Base-by-base conservation (phyloP, 352 stramenopile genomes). In the Phytophthora boehmeriae region DNA sequence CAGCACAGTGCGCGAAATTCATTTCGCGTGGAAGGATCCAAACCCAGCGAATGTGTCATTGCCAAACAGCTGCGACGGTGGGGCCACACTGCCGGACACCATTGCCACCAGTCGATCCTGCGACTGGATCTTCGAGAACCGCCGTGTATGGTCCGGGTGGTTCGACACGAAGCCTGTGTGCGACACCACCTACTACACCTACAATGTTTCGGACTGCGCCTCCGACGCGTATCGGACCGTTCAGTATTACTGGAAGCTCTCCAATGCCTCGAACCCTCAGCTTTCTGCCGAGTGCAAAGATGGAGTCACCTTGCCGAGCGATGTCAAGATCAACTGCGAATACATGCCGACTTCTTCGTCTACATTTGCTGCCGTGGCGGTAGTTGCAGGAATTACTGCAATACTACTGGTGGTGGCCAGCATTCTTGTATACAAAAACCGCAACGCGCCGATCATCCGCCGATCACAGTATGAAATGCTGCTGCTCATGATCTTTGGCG, bases 381-480 rank as follows among this genome's bases (percentile, higher is more conserved):
- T 66, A 0, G 30, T 78, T 1, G 34, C 59, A n/a, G 11, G 28
- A 0, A 63, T 86, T 1, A 36, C 80, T 3, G 38, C 28, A 0
- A 5, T 63, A 0, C 1, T 80, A 0, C 34, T 80, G 0, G 6
- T 53, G 1, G 49, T 46, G n/a, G 45, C 54, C 2, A 63, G 75
- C 4, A 6, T 69, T 3, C 13, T 76, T 2, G 70, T 87, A 3
- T 66, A 59, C 43, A 54, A 58, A 4, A 34, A 75, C 3, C 77
- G 77, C 23, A 47, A 77, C 19, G 66, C 45, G 1, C 67, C 75
- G 0, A 80, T 83, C 39, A 78, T 85, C 28, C 77, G 77, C 13
- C 60, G 77, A 9, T 80, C 75, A 0, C 77, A 87, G 25, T 85
- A 51, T 22, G 69, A 84, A 34, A 63, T 87, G 35, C 53, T 87